phyloP scores from a whole-genome alignment of 129 eudicot genomes.

The Deinandra increscens region DNA sequence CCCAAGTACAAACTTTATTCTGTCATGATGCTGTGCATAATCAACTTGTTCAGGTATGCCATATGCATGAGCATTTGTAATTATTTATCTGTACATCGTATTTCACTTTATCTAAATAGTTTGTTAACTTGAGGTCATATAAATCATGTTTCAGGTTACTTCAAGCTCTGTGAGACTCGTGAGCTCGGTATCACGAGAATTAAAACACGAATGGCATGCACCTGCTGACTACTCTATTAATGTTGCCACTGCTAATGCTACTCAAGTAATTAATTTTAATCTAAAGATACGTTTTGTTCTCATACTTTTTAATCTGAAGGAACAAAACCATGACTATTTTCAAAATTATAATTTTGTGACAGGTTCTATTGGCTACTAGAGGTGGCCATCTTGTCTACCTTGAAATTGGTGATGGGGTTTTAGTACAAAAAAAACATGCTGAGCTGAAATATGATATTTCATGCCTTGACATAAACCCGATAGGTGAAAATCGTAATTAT shows the following conservation, averaged over 20 bases:
- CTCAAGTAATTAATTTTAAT: constrained; percentile 53
- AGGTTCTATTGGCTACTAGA: constrained; percentile 92
- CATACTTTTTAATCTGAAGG: too few species aligned
- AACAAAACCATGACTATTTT: not conserved
- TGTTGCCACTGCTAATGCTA: constrained; percentile 96
- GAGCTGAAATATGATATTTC: constrained; percentile 84
- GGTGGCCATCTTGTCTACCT: constrained; percentile 93
- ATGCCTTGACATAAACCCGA: constrained; percentile 92
- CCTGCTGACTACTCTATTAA: constrained; percentile 80
- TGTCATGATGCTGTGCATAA: constrained; percentile 86
- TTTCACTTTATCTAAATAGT: not conserved
- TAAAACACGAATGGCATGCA: constrained; percentile 78
- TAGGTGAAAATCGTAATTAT: constrained; percentile 74
- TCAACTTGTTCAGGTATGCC: constrained; percentile 87
- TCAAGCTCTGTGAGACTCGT: constrained; percentile 85
- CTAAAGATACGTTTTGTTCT: not conserved
- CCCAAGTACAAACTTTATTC: constrained; percentile 82
- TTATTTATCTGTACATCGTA: not conserved
- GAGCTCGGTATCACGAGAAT: constrained; percentile 74
- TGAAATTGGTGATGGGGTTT: constrained; percentile 82
- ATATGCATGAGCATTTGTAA: constrained; percentile 33
- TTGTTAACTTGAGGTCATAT: constrained; percentile 5
- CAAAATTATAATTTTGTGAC: constrained; percentile 11
- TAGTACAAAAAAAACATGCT: constrained; percentile 68
- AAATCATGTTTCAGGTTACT: constrained; percentile 59